Conservation (phyloP, 2,329 filamentous ascomycete species). For the Emmonsia crescens region DNA sequence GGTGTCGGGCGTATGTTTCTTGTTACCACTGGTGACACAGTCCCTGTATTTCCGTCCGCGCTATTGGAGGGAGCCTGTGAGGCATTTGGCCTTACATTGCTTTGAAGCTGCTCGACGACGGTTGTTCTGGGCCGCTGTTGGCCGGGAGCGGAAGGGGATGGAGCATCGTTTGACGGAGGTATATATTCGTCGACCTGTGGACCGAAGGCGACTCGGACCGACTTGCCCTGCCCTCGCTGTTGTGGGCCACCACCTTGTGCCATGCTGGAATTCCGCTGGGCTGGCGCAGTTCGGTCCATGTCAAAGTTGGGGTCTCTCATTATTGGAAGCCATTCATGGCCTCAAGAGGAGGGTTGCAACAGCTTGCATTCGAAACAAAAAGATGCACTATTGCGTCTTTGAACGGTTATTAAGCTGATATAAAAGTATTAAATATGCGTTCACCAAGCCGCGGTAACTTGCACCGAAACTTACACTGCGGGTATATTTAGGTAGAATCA, state of each 20-base stretch:
- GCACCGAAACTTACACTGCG: neutral
- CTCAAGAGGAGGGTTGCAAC: constrained; percentile 8
- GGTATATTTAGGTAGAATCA: neutral
- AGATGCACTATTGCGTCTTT: neutral
- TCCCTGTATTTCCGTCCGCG: neutral
- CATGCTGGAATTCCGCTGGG: constrained; percentile 19
- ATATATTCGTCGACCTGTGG: constrained; percentile 29
- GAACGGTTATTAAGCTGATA: neutral
- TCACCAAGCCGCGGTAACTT: neutral
- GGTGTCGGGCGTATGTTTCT: constrained; percentile 25
- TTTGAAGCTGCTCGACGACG: neutral
- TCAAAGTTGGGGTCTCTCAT: constrained; percentile 29
- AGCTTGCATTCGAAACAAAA: neutral
- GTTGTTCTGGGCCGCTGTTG: constrained; percentile 17
- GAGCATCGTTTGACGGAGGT: constrained; percentile 24
- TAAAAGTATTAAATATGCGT: neutral
- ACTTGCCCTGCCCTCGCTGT: constrained; percentile 23
- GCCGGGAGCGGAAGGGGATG: constrained; percentile 15
- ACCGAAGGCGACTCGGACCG: constrained; percentile 30
- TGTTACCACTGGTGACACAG: neutral
- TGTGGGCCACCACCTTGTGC: constrained; percentile 20
- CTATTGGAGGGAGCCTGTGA: neutral
- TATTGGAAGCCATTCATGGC: constrained; percentile 21
- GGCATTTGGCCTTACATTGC: neutral
- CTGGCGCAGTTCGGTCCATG: constrained; percentile 23